Percentiles rank a stretch among this genome's conserved stretches.
phyloP scores from a whole-genome alignment of 306 rosid species.

The Hippophae rhamnoides region DNA sequence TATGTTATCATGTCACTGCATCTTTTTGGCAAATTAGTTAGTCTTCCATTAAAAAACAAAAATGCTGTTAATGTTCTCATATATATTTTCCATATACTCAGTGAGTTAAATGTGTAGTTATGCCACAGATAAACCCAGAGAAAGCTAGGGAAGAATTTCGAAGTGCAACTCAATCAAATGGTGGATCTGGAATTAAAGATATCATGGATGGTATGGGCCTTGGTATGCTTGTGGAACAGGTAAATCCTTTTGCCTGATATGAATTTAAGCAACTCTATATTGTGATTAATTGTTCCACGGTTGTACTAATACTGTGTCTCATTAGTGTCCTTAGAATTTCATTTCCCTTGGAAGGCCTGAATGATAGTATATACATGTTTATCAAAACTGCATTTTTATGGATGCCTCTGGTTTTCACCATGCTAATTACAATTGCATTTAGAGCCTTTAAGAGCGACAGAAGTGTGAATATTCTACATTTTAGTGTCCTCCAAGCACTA shows the following conservation, averaged over 20 bases:
- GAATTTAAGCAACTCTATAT: not conserved
- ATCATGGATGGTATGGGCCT: constrained; percentile 99
- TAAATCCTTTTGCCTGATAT: constrained; percentile 13
- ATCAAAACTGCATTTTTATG: too few species aligned
- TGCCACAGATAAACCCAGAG: constrained; percentile 77
- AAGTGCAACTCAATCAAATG: constrained; percentile 40
- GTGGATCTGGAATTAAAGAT: constrained; percentile 84
- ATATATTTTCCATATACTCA: constrained; percentile 6
- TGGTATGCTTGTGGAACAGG: constrained; percentile 93
- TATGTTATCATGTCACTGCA: not conserved
- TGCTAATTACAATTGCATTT: not conserved
- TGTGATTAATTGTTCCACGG: not conserved
- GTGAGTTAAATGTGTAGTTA: constrained; percentile 36
- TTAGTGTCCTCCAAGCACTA: too few species aligned
- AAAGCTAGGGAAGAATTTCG: constrained; percentile 92
- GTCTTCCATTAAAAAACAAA: constrained; percentile 7
- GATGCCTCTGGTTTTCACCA: too few species aligned
- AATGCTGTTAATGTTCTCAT: constrained; percentile 9
- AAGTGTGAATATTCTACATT: too few species aligned
- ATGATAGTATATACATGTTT: not conserved
- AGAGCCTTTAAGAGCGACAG: not conserved
- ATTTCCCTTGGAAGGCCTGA: not conserved
- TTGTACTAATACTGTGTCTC: not conserved
- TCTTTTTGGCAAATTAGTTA: constrained; percentile 1
- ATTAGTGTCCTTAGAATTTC: not conserved